Evolutionary conservation across 768 basidiomycete species (phyloP).

Genomic region (Mycena latifolia): DNA sequence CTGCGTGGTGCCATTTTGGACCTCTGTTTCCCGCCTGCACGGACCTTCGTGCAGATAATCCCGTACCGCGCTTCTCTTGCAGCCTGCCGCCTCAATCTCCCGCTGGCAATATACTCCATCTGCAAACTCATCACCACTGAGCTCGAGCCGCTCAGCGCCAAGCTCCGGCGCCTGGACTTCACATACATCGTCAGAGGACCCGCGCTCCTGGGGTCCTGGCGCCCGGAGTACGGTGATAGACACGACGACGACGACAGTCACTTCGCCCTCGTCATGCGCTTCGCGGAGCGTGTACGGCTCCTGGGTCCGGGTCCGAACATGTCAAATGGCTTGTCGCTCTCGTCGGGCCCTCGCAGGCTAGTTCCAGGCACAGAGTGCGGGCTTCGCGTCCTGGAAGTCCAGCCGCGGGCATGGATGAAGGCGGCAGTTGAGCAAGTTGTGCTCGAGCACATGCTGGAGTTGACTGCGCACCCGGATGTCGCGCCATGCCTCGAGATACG

Average conservation of each 20-base stretch:
- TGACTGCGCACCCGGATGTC: conserved; percentile 27
- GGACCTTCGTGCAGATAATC: conserved; percentile 4
- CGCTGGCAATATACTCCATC: conserved; percentile 9
- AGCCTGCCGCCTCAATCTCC: conserved; percentile 22
- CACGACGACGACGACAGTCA: conserved; percentile 13
- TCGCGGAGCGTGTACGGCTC: conserved; percentile 23
- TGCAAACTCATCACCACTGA: conserved; percentile 21
- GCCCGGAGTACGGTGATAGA: conserved; percentile 5
- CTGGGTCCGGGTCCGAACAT: conserved; percentile 8
- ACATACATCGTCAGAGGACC: conserved; percentile 14
- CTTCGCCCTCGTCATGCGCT: conserved; percentile 23
- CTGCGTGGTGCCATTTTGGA: conserved; percentile 1
- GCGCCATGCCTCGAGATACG: conserved; percentile 17
- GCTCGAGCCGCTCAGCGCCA: conserved; percentile 12
- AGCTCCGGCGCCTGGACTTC: conserved; percentile 19
- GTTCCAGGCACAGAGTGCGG: conserved; percentile 13
- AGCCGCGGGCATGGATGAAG: conserved; percentile 7
- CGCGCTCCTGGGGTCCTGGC: not conserved
- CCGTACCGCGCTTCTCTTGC: conserved; percentile 13
- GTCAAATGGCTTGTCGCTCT: not conserved
- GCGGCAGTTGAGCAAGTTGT: not conserved
- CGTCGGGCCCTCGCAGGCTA: not conserved
- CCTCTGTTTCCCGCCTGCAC: conserved; percentile 1
- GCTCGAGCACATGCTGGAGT: not conserved
- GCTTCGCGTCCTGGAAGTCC: conserved; percentile 20